A percentile compares a stretch with the other conserved stretches of the same genome.
phyloP scores from a whole-genome alignment of 768 basidiomycete species.

The Trametes cingulata region DNA sequence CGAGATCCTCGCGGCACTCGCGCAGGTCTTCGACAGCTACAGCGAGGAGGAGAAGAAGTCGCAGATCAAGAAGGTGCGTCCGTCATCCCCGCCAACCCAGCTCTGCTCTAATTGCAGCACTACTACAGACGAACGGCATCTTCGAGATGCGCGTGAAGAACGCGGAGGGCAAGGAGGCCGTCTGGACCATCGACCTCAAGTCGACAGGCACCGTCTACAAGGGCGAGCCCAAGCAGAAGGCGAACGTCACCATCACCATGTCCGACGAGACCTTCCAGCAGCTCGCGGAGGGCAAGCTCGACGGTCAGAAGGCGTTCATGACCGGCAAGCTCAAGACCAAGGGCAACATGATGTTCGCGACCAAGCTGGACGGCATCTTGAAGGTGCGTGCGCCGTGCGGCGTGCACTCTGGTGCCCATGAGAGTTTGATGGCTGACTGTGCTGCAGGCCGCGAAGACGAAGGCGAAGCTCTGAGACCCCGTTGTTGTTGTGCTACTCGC shows the following conservation, averaged over 20 bases:
- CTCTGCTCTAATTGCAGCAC: not conserved
- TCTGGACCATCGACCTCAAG: conserved; percentile 95
- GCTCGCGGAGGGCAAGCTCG: conserved; percentile 77
- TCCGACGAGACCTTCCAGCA: conserved; percentile 74
- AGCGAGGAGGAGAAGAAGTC: conserved; percentile 63
- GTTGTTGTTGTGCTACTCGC: not conserved
- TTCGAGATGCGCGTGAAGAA: conserved; percentile 86
- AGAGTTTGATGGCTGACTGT: not conserved
- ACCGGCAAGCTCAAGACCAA: conserved; percentile 90
- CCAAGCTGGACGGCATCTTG: conserved; percentile 83
- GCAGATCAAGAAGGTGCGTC: conserved; percentile 72
- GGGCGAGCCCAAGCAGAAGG: conserved; percentile 68
- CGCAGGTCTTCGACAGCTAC: conserved; percentile 50
- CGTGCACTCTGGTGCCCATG: not conserved
- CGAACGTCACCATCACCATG: conserved; percentile 81
- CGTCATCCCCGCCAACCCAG: not conserved
- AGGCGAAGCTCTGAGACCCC: conserved; percentile 22
- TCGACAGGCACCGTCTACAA: conserved; percentile 75
- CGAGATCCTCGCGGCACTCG: conserved; percentile 57
- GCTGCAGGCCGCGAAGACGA: conserved; percentile 23
- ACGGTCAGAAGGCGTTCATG: conserved; percentile 96
- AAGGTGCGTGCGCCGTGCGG: conserved; percentile 51
- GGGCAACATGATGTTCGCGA: conserved; percentile 93
- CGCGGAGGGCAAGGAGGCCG: conserved; percentile 62
- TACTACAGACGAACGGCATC: conserved; percentile 74